A percentile compares a stretch with the other conserved stretches of the same genome.
Evolutionary conservation across 2,329 filamentous ascomycete species (phyloP).

Genomic region (Ilyonectria destructans): DNA sequence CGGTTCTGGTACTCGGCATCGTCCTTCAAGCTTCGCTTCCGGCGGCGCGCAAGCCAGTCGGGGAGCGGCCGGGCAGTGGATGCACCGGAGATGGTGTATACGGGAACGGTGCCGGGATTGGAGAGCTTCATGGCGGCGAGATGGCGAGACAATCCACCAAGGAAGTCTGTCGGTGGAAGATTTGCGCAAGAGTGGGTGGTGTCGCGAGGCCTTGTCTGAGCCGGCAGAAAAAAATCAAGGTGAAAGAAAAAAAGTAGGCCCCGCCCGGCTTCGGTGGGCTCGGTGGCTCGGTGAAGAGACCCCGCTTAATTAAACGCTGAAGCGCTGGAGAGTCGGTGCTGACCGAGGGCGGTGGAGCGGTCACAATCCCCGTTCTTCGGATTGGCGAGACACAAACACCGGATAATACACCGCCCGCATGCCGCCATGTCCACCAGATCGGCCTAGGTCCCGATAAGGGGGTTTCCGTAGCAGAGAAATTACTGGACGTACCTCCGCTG

Average conservation of each 20-base stretch:
- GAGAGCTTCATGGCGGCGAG: slow-evolving; percentile 80
- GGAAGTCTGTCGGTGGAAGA: slow-evolving; percentile 36
- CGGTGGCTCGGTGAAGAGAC: slow-evolving; percentile 40
- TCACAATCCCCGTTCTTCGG: not conserved
- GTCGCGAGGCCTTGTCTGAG: slow-evolving; percentile 29
- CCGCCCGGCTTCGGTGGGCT: slow-evolving; percentile 44
- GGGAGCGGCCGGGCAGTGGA: slow-evolving; percentile 90
- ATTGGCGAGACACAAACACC: slow-evolving; percentile 9
- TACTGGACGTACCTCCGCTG: not conserved
- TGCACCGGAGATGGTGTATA: slow-evolving; percentile 95
- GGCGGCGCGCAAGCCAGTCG: slow-evolving; percentile 92
- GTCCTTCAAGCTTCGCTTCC: slow-evolving; percentile 93
- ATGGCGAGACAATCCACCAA: slow-evolving; percentile 28
- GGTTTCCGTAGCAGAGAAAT: not conserved
- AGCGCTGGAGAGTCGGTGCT: slow-evolving; percentile 14
- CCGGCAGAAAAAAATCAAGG: slow-evolving; percentile 50
- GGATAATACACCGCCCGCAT: slow-evolving; percentile 20
- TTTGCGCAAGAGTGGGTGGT: slow-evolving; percentile 34
- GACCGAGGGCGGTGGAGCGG: slow-evolving; percentile 32
- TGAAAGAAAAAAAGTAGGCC: slow-evolving; percentile 46
- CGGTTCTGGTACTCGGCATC: slow-evolving; percentile 94
- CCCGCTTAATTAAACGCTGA: slow-evolving; percentile 21
- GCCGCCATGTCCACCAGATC: not conserved
- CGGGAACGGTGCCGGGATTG: slow-evolving; percentile 86
- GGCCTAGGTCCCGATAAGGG: not conserved